Base-by-base conservation (phyloP, 2,329 filamentous ascomycete genomes). In the Pseudogymnoascus sp. region DNA sequence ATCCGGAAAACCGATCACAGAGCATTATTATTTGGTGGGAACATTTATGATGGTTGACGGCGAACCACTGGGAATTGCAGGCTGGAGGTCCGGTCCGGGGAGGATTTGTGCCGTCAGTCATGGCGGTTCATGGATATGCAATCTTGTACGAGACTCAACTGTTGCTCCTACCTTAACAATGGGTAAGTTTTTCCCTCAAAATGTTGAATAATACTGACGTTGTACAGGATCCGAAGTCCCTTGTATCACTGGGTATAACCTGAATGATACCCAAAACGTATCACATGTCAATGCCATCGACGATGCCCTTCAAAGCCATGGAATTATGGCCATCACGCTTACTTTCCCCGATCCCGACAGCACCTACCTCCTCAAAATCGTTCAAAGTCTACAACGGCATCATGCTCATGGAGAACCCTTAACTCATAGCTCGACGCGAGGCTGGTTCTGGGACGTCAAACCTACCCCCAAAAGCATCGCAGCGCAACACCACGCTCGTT, bases 371-470 rank as follows among this genome's bases (percentile, higher is more conserved):
- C 65, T 69, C 5, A 63, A 67, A 5, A 59, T 71, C 1, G 66
- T 69, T 1, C 59, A 60, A 18, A 64, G 65, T 6, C 31, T 68
- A 6, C 62, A 64, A 18, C 56, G 50, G 7, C 50, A 44, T 40
- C 62, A 68, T 16, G 34, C 37, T 1, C 70, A 72, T 36, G 67
- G 68, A 11, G 62, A 65, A 12, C 67, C 69, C 1, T 62, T 72
- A 2, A 59, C 66, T 11, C 71, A 73, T 56, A 70, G 68, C 6
- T 64, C 67, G 16, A 65, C 61, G 7, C 68, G 68, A 14, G 71
- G 69, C 4, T 70, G 66, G 62, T 66, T 73, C 8, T 73, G 71
- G 71, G 71, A 73, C 42, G 69, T 72, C 16, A 66, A 67, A 42
- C 69, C 71, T 7, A 66, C 68, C n/a, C 64, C 64, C 8, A 64